Conservation (phyloP, 2,329 filamentous ascomycete genomes). For the Colletotrichum coccodes region DNA sequence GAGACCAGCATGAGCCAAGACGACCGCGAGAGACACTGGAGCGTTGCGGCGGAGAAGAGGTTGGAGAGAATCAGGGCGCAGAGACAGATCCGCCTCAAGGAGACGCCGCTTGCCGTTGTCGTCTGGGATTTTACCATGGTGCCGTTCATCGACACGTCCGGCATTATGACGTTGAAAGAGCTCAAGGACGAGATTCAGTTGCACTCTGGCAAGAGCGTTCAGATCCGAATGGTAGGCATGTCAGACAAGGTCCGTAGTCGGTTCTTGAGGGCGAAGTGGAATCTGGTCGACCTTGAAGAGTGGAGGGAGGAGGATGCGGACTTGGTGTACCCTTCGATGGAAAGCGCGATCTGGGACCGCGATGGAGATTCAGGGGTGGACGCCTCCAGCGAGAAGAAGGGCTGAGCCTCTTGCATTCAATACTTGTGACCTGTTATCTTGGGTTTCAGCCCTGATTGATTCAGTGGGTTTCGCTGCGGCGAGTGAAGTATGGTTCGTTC, state of each 20-base stretch:
- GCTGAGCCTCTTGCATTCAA: neutral
- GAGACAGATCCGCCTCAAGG: slow-evolving; percentile 42
- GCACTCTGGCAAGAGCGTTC: slow-evolving; percentile 57
- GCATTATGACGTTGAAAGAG: slow-evolving; percentile 58
- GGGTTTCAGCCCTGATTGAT: neutral
- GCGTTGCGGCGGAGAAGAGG: slow-evolving; percentile 59
- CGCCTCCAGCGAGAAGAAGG: slow-evolving; percentile 14
- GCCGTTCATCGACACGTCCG: slow-evolving; percentile 64
- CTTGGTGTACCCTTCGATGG: slow-evolving; percentile 29
- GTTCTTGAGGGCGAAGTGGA: slow-evolving; percentile 52
- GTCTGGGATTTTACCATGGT: slow-evolving; percentile 64
- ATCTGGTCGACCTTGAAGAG: slow-evolving; percentile 23
- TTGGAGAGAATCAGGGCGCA: slow-evolving; percentile 55
- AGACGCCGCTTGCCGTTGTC: slow-evolving; percentile 53
- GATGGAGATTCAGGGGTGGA: slow-evolving; percentile 20
- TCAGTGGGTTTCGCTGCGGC: no score
- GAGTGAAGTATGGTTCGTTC: neutral
- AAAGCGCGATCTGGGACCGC: slow-evolving; percentile 29
- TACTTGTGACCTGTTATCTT: neutral
- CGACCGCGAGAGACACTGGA: slow-evolving; percentile 61
- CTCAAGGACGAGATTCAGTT: slow-evolving; percentile 59
- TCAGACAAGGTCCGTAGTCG: slow-evolving; percentile 51
- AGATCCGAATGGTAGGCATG: slow-evolving; percentile 62
- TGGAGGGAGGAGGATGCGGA: slow-evolving; percentile 29
- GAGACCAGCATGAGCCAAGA: slow-evolving; percentile 42